These are phyloP conservation scores for Didymella glomerata DNA, from an alignment of 2,329 filamentous ascomycete genomes.

Conservation along the genomic window DNA sequence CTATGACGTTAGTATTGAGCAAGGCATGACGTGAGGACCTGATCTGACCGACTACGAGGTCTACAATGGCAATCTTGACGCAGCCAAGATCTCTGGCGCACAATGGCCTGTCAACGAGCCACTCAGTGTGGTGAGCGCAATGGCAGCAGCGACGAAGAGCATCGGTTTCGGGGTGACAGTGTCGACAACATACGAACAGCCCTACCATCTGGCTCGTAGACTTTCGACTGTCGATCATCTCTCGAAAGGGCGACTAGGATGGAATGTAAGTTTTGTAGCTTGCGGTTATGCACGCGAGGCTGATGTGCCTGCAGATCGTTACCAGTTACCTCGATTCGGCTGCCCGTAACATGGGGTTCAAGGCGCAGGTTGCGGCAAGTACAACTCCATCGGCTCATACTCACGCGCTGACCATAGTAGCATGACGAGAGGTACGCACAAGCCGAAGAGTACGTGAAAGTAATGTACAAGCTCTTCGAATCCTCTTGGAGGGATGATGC, in stretches of 20 bases:
- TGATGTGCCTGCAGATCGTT: conserved; percentile 60
- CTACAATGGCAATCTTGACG: conserved; percentile 69
- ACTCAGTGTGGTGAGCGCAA: conserved; percentile 68
- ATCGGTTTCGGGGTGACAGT: conserved; percentile 75
- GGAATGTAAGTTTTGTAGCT: conserved; percentile 34
- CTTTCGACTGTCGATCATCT: conserved; percentile 73
- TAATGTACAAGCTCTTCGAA: conserved; percentile 74
- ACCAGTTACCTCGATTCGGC: conserved; percentile 74
- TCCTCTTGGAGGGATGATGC: conserved; percentile 74
- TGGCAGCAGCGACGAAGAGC: conserved; percentile 72
- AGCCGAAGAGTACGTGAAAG: conserved; percentile 73
- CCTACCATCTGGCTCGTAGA: conserved; percentile 71
- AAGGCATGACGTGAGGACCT: too few species aligned
- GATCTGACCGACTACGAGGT: conserved; percentile 42
- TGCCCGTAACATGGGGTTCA: conserved; percentile 68
- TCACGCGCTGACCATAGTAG: conserved; percentile 46
- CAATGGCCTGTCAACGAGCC: conserved; percentile 79
- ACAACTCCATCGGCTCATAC: conserved; percentile 59
- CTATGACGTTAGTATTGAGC: conserved; percentile 63
- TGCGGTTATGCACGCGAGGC: background rate
- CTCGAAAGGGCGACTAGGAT: conserved; percentile 63
- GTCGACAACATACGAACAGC: conserved; percentile 73
- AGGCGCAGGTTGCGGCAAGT: conserved; percentile 64
- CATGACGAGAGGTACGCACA: conserved; percentile 65
- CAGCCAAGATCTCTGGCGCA: conserved; percentile 68